Evolutionary conservation across 768 basidiomycete species (phyloP).

Genomic region (Austroboletus eburneus): DNA sequence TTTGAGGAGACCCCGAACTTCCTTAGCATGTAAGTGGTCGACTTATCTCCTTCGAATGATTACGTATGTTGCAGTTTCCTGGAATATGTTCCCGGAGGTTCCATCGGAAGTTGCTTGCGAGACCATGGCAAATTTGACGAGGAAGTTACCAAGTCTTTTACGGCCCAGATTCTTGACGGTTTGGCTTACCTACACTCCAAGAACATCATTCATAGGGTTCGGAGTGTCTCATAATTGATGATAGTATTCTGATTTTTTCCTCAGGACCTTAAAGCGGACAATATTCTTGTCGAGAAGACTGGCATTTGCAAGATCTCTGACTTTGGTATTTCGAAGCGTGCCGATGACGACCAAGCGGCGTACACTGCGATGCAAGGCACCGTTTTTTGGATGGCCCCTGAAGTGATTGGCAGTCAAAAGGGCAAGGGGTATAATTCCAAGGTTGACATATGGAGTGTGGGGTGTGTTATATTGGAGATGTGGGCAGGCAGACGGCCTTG

Average conservation of each 20-base stretch:
- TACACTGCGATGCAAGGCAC: slow-evolving; percentile 96
- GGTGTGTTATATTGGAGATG: slow-evolving; percentile 99
- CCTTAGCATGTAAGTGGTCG: slow-evolving; percentile 78
- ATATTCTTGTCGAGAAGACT: slow-evolving; percentile 89
- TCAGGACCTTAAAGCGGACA: slow-evolving; percentile 96
- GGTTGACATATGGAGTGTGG: slow-evolving; percentile 98
- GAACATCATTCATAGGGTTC: slow-evolving; percentile 88
- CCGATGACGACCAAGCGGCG: slow-evolving; percentile 78
- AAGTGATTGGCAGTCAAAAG: slow-evolving; percentile 82
- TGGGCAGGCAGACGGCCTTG: slow-evolving; percentile 96
- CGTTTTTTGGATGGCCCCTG: slow-evolving; percentile 99
- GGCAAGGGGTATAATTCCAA: slow-evolving; percentile 90
- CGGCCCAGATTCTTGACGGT: slow-evolving; percentile 85
- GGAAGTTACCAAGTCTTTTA: slow-evolving; percentile 89
- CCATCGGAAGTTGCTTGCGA: slow-evolving; percentile 83
- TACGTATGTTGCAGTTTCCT: slow-evolving; percentile 64
- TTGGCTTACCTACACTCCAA: slow-evolving; percentile 90
- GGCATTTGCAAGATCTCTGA: slow-evolving; percentile 97
- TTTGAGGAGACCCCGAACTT: slow-evolving; percentile 86
- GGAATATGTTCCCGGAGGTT: slow-evolving; percentile 98
- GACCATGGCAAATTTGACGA: slow-evolving; percentile 93
- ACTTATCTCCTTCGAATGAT: neutral
- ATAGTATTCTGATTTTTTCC: slow-evolving; percentile 7
- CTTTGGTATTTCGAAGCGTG: slow-evolving; percentile 97
- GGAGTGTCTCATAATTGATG: slow-evolving; percentile 13